Conservation (phyloP, 495 filamentous ascomycete species). For the Xylaria sp. region DNA sequence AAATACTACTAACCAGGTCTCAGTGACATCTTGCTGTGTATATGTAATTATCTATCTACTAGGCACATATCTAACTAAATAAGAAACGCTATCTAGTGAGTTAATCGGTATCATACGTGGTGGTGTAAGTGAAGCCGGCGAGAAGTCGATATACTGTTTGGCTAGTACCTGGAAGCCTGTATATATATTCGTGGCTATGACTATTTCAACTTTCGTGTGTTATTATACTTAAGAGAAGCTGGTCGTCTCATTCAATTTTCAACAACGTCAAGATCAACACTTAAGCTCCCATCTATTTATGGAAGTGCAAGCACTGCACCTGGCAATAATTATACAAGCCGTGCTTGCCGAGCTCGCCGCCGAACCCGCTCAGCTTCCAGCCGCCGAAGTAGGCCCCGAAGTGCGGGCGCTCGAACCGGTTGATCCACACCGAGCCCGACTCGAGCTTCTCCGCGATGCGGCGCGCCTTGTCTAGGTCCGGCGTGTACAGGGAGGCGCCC, state of each 20-base stretch:
- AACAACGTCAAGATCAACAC: too few species aligned
- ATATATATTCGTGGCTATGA: not conserved
- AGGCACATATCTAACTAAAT: not conserved
- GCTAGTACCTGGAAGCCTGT: not conserved
- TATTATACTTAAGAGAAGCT: not conserved
- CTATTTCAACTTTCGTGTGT: too few species aligned
- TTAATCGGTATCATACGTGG: not conserved
- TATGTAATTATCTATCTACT: not conserved
- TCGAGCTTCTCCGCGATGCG: conserved; percentile 59
- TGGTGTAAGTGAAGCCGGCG: not conserved
- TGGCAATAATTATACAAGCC: conserved; percentile 67
- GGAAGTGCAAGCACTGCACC: conserved; percentile 56
- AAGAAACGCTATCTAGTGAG: not conserved
- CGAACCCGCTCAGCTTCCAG: conserved; percentile 71
- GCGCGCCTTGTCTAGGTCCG: conserved; percentile 57
- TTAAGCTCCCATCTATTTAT: conserved; percentile 36
- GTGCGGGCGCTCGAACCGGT: conserved; percentile 55
- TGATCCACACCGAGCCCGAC: conserved; percentile 66
- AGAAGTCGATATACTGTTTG: not conserved
- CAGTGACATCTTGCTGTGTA: too few species aligned
- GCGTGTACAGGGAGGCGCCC: conserved; percentile 64
- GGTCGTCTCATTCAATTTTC: not conserved
- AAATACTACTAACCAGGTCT: too few species aligned
- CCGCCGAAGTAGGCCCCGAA: conserved; percentile 67
- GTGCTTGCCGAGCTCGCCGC: conserved; percentile 66